Evolutionary conservation across 1,284 basidiomycete species (phyloP).

Genomic region (Heterobasidion occidentale): DNA sequence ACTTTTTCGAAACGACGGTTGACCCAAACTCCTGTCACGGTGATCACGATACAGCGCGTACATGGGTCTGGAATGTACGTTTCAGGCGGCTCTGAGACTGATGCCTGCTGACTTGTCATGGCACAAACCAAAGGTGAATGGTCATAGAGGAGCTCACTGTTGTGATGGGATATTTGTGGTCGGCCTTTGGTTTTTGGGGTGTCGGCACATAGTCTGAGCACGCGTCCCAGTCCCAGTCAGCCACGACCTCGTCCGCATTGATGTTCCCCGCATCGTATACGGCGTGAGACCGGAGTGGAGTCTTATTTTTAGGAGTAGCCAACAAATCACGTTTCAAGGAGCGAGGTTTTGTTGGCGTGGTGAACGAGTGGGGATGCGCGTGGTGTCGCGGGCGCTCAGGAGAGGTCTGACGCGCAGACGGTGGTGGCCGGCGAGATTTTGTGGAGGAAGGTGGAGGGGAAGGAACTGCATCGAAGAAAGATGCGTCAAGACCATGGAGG

Average conservation of each 20-base stretch:
- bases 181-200: constrained; percentile 12
- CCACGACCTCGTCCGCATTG: background rate
- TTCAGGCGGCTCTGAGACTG: background rate
- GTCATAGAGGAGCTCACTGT: constrained; percentile 2
- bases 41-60: constrained; percentile 40
- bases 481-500: background rate
- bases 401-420: background rate
- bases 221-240: constrained; percentile 41
- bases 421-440: background rate
- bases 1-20: constrained; percentile 31
- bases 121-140: too few relatives aligned
- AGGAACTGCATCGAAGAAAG: background rate
- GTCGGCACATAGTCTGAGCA: constrained; percentile 29
- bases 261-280: background rate
- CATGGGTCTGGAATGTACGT: constrained; percentile 17
- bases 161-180: constrained; percentile 8
- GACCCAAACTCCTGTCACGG: constrained; percentile 25
- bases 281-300: background rate
- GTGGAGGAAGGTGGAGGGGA: background rate
- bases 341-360: background rate
- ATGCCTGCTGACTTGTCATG: background rate
- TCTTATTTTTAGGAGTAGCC: background rate
- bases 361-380: background rate
- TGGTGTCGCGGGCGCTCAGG: background rate
- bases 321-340: background rate